These are phyloP conservation scores for Solanum sitiens DNA, from an alignment of 257 asterid genomes.

Conservation along the genomic window DNA sequence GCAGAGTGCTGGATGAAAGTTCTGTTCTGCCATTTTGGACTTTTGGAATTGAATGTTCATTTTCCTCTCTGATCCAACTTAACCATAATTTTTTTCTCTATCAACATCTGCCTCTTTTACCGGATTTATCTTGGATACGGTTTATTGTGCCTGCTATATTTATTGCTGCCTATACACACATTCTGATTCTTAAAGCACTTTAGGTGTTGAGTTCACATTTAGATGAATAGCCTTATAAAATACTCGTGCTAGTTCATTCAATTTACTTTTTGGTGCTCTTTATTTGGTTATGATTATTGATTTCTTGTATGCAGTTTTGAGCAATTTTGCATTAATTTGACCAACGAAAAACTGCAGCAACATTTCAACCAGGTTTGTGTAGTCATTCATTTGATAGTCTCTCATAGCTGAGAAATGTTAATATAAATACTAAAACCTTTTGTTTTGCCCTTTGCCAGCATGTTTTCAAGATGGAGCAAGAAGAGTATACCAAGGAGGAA, in stretches of 20 bases:
- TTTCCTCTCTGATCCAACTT: background rate
- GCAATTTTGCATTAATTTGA: conserved; percentile 91
- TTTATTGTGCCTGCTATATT: background rate
- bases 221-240: background rate
- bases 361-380: conserved; percentile 84
- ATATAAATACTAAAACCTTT: background rate
- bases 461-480: conserved; percentile 96
- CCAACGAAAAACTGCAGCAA: conserved; percentile 95
- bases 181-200: background rate
- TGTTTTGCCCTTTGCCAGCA: conserved; percentile 40
- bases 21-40: background rate
- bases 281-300: background rate
- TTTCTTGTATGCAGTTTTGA: conserved; percentile 63
- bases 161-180: background rate
- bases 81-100: background rate
- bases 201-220: background rate
- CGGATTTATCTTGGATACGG: background rate
- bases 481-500: conserved; percentile 83
- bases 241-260: background rate
- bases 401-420: background rate
- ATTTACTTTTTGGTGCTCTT: background rate
- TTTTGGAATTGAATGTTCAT: background rate
- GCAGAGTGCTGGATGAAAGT: conserved; percentile 25
- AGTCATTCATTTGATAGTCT: background rate
- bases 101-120: background rate